A percentile compares a stretch with the other conserved stretches of the same genome.
These are phyloP conservation scores for Myrica gale DNA, from an alignment of 306 rosid species.

Conservation along the genomic window DNA sequence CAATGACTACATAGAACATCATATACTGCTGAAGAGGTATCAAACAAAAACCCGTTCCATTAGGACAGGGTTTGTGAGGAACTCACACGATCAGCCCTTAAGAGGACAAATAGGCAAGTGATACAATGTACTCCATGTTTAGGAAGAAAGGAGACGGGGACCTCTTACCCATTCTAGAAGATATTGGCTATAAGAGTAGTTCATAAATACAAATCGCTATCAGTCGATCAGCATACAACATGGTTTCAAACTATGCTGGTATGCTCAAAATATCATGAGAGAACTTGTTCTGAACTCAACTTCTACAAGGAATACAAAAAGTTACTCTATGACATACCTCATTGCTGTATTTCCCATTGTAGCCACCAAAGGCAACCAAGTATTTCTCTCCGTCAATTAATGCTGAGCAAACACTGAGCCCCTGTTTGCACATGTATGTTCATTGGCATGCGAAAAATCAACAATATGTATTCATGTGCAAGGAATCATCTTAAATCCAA, in stretches of 20 bases:
- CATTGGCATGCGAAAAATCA: slow-evolving; percentile 18
- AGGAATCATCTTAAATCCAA: slow-evolving; percentile 20
- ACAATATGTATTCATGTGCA: slow-evolving; percentile 19
- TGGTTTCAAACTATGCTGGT: neutral
- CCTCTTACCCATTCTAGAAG: too few relatives aligned
- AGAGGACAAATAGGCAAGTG: too few relatives aligned
- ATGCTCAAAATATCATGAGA: neutral
- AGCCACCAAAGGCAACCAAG: slow-evolving; percentile 94
- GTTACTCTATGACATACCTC: slow-evolving; percentile 54
- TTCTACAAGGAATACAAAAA: neutral
- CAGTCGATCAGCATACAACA: too few relatives aligned
- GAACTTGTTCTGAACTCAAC: neutral
- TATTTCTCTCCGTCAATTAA: slow-evolving; percentile 65
- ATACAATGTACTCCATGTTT: too few relatives aligned
- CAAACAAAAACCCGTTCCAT: too few relatives aligned
- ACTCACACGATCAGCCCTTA: too few relatives aligned
- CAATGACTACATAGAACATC: too few relatives aligned
- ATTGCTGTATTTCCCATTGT: slow-evolving; percentile 91
- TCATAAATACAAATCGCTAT: too few relatives aligned
- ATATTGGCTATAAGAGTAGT: too few relatives aligned
- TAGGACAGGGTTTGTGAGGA: too few relatives aligned
- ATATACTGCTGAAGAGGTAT: too few relatives aligned
- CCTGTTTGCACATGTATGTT: slow-evolving; percentile 53
- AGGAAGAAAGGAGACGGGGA: too few relatives aligned
- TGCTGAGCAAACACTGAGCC: slow-evolving; percentile 71